These are phyloP conservation scores for Pseudogymnoascus sp. DNA, from an alignment of 2,329 filamentous ascomycete species.

Conservation along the genomic window DNA sequence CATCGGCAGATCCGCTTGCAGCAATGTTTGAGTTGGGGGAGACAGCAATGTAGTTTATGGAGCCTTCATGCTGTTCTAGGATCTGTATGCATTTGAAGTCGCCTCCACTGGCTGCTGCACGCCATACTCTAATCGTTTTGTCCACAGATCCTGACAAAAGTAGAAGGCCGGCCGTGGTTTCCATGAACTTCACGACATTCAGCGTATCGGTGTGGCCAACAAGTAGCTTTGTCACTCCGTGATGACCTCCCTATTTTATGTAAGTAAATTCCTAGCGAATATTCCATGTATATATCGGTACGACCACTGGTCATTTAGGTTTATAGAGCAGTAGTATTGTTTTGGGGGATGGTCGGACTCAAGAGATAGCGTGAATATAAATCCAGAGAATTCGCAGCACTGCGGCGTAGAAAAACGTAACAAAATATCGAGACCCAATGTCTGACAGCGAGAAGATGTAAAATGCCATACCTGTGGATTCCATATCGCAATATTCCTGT, in stretches of 20 bases:
- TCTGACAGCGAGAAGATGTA: background rate
- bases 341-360: background rate
- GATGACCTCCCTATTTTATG: slow-evolving; percentile 32
- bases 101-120: slow-evolving; percentile 28
- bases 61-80: slow-evolving; percentile 57
- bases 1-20: slow-evolving; percentile 74
- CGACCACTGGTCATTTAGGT: background rate
- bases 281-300: background rate
- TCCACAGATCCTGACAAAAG: slow-evolving; percentile 79
- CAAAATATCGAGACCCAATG: background rate
- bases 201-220: slow-evolving; percentile 71
- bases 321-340: background rate
- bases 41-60: slow-evolving; percentile 61
- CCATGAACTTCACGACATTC: slow-evolving; percentile 74
- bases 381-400: background rate
- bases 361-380: background rate
- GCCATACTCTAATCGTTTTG: slow-evolving; percentile 69
- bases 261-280: background rate
- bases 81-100: slow-evolving; percentile 39
- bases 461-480: slow-evolving; percentile 55
- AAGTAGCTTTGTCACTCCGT: slow-evolving; percentile 59
- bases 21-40: slow-evolving; percentile 37
- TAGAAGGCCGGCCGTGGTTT: slow-evolving; percentile 40
- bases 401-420: background rate
- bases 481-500: slow-evolving; percentile 86